phyloP scores from a whole-genome alignment of 2,329 filamentous ascomycete genomes.

The Fusarium verticillioides region DNA sequence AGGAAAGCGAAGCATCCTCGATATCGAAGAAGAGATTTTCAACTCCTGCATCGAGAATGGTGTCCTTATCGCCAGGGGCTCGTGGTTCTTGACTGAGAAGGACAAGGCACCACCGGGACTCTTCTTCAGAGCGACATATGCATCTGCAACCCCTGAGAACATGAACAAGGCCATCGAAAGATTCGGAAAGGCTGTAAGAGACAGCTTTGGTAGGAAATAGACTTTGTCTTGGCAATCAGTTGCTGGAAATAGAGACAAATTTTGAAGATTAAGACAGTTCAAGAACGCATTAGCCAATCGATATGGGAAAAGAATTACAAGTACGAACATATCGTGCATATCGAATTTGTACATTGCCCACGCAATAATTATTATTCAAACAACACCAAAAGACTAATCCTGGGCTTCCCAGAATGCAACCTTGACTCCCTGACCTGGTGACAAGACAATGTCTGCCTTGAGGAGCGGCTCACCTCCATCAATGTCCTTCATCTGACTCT shows the following conservation, averaged over 20 bases:
- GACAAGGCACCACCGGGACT: conserved; percentile 69
- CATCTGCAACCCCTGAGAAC: conserved; percentile 76
- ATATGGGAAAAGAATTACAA: not conserved
- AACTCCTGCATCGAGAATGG: conserved; percentile 77
- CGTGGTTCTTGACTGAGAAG: conserved; percentile 88
- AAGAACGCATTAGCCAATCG: not conserved
- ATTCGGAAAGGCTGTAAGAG: conserved; percentile 79
- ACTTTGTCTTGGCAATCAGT: not conserved
- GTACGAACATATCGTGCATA: not conserved
- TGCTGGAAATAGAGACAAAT: not conserved
- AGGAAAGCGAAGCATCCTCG: conserved; percentile 62
- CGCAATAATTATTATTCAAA: not conserved
- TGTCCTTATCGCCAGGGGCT: conserved; percentile 84
- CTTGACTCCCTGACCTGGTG: conserved; percentile 67
- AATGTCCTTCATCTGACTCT: conserved; percentile 65
- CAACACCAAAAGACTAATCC: conserved; percentile 25
- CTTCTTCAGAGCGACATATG: conserved; percentile 92
- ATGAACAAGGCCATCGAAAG: conserved; percentile 79
- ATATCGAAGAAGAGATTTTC: conserved; percentile 90
- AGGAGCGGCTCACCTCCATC: conserved; percentile 65
- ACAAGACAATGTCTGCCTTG: conserved; percentile 69
- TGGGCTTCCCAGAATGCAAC: conserved; percentile 65
- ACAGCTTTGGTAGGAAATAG: conserved; percentile 58
- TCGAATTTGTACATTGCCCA: not conserved
- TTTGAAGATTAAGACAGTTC: not conserved